These are phyloP conservation scores for Alternaria sp. DNA, from an alignment of 2,329 filamentous ascomycete genomes.

Conservation along the genomic window DNA sequence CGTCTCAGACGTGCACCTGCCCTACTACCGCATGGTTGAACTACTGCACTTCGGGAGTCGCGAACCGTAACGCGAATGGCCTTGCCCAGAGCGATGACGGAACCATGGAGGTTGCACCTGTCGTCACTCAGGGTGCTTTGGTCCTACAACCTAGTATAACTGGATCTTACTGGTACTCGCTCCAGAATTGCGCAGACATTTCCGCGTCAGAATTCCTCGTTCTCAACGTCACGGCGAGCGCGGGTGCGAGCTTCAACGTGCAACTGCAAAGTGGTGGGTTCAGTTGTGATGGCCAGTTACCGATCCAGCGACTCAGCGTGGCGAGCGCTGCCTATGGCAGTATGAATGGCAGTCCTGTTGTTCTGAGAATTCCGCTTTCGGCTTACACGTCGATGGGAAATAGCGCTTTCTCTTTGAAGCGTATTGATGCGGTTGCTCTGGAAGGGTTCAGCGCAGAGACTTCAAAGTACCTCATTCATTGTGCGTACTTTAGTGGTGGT, in stretches of 20 bases:
- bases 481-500: slow-evolving; percentile 14
- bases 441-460: slow-evolving; percentile 13
- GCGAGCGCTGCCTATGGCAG: slow-evolving; percentile 8
- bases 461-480: slow-evolving; percentile 12
- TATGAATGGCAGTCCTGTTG: slow-evolving; percentile 12
- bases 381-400: slow-evolving; percentile 9
- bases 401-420: slow-evolving; percentile 9
- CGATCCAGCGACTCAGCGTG: slow-evolving; percentile 13
- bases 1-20: slow-evolving; percentile 1
- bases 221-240: slow-evolving; percentile 14
- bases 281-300: slow-evolving; percentile 5
- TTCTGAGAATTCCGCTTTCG: slow-evolving; percentile 11
- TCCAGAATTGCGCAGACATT: slow-evolving; percentile 14
- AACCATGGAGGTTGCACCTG: slow-evolving; percentile 12
- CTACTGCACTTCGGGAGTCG: slow-evolving; percentile 13
- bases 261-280: slow-evolving; percentile 15
- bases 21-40: slow-evolving; percentile 15
- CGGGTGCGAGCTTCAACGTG: slow-evolving; percentile 16
- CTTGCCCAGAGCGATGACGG: slow-evolving; percentile 17
- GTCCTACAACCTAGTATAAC: slow-evolving; percentile 13
- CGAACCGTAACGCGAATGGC: slow-evolving; percentile 10
- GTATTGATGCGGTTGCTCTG: slow-evolving; percentile 15
- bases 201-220: slow-evolving; percentile 2
- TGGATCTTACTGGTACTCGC: slow-evolving; percentile 21
- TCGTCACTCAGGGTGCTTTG: slow-evolving; percentile 6